These are phyloP conservation scores for Grosmannia penicillata DNA, from an alignment of 2,329 filamentous ascomycete genomes.

Conservation along the genomic window DNA sequence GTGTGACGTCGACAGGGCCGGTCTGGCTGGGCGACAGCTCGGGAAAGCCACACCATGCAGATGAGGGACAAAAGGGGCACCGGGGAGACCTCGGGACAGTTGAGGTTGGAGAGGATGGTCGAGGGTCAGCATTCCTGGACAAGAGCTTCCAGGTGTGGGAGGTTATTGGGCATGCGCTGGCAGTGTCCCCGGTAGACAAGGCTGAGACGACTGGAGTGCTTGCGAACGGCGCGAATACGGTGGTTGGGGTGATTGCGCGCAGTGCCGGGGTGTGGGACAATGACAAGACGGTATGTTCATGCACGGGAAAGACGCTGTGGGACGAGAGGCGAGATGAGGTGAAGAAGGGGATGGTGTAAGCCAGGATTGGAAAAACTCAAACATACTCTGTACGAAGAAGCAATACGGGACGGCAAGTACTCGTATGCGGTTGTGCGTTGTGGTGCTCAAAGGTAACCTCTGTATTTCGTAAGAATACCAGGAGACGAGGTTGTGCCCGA, in stretches of 20 bases:
- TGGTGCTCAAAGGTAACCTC: too few species aligned
- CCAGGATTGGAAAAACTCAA: background rate
- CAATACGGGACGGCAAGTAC: too few species aligned
- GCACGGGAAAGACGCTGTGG: constrained; percentile 96
- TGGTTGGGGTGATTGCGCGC: constrained; percentile 86
- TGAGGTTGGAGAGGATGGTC: constrained; percentile 58
- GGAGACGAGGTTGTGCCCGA: too few species aligned
- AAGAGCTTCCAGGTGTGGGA: constrained; percentile 84
- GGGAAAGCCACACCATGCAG: too few species aligned
- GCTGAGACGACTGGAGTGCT: constrained; percentile 35
- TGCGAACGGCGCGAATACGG: constrained; percentile 66
- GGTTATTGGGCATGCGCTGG: constrained; percentile 84
- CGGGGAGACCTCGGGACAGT: constrained; percentile 61
- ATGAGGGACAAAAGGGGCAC: constrained; percentile 25
- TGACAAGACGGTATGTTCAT: constrained; percentile 95
- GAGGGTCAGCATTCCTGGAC: constrained; percentile 69
- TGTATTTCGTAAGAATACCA: too few species aligned
- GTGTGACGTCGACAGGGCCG: constrained; percentile 67
- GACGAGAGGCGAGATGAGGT: constrained; percentile 88
- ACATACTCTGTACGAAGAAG: too few species aligned
- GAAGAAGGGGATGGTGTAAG: constrained; percentile 71
- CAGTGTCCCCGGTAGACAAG: constrained; percentile 56
- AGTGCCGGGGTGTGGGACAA: constrained; percentile 99
- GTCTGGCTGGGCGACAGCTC: constrained; percentile 52
- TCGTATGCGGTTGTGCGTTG: too few species aligned